phyloP scores from a whole-genome alignment of 2,329 filamentous ascomycete species.

The Exophiala aquamarina region DNA sequence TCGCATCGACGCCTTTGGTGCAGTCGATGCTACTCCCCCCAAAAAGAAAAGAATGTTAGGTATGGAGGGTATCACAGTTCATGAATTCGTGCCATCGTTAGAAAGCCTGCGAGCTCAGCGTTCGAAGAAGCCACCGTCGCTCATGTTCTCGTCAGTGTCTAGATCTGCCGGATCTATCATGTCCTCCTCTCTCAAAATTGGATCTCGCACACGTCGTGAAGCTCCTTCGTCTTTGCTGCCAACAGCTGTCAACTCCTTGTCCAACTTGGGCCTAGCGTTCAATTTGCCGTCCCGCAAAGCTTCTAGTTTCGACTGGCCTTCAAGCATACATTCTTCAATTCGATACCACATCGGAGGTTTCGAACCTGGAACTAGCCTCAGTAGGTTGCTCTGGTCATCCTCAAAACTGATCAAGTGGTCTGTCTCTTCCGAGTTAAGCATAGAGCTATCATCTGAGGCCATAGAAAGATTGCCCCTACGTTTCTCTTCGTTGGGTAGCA shows the following conservation, averaged over 20 bases:
- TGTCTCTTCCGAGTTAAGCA: constrained; percentile 23
- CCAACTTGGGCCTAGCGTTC: background rate
- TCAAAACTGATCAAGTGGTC: constrained; percentile 24
- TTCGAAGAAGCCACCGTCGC: constrained; percentile 1
- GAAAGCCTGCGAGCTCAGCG: background rate
- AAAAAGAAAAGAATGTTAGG: too few species aligned
- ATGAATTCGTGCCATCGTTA: too few species aligned
- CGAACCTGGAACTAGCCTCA: constrained; percentile 14
- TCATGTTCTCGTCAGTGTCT: background rate
- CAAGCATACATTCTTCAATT: constrained; percentile 45
- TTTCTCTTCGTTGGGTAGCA: constrained; percentile 45
- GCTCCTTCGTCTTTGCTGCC: constrained; percentile 13
- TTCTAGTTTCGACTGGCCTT: constrained; percentile 39
- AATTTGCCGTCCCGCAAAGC: constrained; percentile 41
- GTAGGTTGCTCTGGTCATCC: constrained; percentile 17
- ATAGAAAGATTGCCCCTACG: constrained; percentile 13
- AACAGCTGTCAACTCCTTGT: constrained; percentile 11
- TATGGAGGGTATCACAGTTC: too few species aligned
- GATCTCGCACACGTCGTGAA: background rate
- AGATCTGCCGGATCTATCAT: background rate
- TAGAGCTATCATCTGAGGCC: constrained; percentile 20
- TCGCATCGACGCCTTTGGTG: too few species aligned
- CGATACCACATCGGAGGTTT: constrained; percentile 46
- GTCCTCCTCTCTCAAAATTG: background rate
- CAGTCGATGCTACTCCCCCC: too few species aligned